These are phyloP conservation scores for Stevia rebaudiana DNA, from an alignment of 140 eudicot genomes.

Conservation along the genomic window DNA sequence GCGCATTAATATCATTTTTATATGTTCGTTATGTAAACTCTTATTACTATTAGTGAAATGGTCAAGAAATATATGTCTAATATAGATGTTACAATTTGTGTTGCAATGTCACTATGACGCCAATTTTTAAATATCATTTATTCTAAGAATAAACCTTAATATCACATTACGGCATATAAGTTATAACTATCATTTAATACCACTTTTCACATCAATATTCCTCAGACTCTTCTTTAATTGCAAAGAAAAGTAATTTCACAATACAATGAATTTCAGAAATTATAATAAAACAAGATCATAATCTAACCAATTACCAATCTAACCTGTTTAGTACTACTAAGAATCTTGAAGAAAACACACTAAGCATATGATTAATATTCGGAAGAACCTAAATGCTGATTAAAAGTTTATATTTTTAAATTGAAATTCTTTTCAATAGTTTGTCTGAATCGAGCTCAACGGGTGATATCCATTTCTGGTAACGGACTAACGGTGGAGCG, in stretches of 20 bases:
- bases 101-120: neutral
- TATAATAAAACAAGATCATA: no score
- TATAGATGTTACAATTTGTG: neutral
- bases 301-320: no score
- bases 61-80: neutral
- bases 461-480: conserved; percentile 68
- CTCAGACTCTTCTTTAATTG: no score
- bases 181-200: no score
- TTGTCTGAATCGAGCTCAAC: conserved; percentile 34
- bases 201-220: no score
- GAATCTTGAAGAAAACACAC: no score
- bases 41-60: neutral
- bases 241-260: no score
- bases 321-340: no score
- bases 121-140: neutral
- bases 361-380: conserved; percentile 6
- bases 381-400: conserved; percentile 21
- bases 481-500: conserved; percentile 66
- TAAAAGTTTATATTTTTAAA: conserved; percentile 18
- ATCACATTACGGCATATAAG: no score
- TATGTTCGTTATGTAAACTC: neutral
- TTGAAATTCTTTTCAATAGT: conserved; percentile 46
- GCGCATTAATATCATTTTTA: neutral
- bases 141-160: no score
- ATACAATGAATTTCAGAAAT: no score